phyloP scores from a whole-genome alignment of 768 basidiomycete genomes.

The Cubamyces lactineus region DNA sequence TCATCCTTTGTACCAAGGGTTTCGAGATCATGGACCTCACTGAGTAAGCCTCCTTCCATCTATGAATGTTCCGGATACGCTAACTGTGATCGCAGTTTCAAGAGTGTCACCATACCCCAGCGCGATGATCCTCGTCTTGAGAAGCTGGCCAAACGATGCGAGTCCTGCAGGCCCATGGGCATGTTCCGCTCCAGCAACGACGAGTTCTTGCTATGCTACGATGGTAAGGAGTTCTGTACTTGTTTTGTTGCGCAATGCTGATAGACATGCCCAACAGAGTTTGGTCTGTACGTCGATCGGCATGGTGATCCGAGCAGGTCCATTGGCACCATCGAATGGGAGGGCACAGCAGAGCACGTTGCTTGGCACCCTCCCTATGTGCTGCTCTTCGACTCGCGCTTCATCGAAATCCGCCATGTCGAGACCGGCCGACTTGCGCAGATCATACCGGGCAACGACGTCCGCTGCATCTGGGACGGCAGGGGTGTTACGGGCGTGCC shows the following conservation, averaged over 20 bases:
- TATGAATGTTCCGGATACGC: background rate
- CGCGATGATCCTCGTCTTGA: conserved; percentile 69
- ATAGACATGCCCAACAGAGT: conserved; percentile 51
- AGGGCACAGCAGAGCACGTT: conserved; percentile 86
- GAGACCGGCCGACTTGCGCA: conserved; percentile 79
- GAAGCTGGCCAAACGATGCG: conserved; percentile 77
- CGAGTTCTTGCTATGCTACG: conserved; percentile 88
- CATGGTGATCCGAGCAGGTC: conserved; percentile 84
- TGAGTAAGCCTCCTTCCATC: conserved; percentile 58
- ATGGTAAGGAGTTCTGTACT: conserved; percentile 52
- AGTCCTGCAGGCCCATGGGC: conserved; percentile 79
- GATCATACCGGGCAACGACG: conserved; percentile 79
- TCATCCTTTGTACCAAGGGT: conserved; percentile 89
- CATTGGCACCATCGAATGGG: conserved; percentile 86
- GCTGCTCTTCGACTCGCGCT: conserved; percentile 83
- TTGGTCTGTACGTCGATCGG: conserved; percentile 90
- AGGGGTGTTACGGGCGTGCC: conserved; percentile 46
- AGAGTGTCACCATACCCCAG: conserved; percentile 87
- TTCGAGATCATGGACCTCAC: conserved; percentile 98
- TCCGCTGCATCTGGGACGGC: conserved; percentile 91
- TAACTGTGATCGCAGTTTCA: conserved; percentile 56
- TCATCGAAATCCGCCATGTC: conserved; percentile 89
- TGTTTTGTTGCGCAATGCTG: background rate
- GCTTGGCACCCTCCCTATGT: conserved; percentile 90
- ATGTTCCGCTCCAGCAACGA: conserved; percentile 90